A percentile compares a stretch with the other conserved stretches of the same genome.
These are phyloP conservation scores for Ceriops tagal DNA, from an alignment of 345 rosid species.

Conservation along the genomic window DNA sequence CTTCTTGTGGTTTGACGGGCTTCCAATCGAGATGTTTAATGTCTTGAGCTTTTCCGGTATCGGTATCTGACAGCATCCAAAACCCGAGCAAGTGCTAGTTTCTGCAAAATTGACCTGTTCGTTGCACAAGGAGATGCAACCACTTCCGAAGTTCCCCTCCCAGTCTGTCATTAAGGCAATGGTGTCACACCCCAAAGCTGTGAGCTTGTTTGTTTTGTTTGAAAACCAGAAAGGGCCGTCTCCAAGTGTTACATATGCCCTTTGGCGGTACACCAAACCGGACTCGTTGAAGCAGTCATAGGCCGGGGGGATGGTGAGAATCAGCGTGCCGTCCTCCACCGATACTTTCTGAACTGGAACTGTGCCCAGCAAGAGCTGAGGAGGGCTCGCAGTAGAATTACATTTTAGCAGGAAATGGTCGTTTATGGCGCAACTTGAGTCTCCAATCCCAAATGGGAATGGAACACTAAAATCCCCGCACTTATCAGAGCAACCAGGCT, in stretches of 20 bases:
- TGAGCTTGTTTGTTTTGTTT: slow-evolving; percentile 19
- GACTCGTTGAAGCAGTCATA: slow-evolving; percentile 4
- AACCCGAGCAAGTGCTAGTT: slow-evolving; percentile 16
- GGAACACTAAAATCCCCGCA: slow-evolving; percentile 30
- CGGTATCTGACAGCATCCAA: slow-evolving; percentile 29
- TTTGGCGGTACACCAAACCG: fast-evolving
- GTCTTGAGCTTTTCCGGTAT: slow-evolving; percentile 14
- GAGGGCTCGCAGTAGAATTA: not conserved
- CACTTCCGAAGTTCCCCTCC: not conserved
- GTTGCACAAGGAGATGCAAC: slow-evolving; percentile 15
- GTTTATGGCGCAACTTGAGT: slow-evolving; percentile 11
- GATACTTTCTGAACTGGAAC: slow-evolving; percentile 3
- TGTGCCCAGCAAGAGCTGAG: not conserved
- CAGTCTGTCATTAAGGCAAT: not conserved
- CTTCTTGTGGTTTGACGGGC: not conserved
- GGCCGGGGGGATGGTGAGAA: not conserved
- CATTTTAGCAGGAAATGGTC: not conserved
- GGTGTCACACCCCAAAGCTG: slow-evolving; percentile 30
- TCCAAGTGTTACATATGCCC: fast-evolving
- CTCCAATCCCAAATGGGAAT: slow-evolving; percentile 26
- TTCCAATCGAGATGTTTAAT: not conserved
- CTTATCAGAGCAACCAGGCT: slow-evolving; percentile 3
- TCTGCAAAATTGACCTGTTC: not conserved
- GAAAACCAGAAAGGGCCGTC: slow-evolving; percentile 12
- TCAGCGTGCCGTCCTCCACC: slow-evolving; percentile 8